Evolutionary conservation across 495 filamentous ascomycete genomes (phyloP).

Genomic region (Neurospora sp.): DNA sequence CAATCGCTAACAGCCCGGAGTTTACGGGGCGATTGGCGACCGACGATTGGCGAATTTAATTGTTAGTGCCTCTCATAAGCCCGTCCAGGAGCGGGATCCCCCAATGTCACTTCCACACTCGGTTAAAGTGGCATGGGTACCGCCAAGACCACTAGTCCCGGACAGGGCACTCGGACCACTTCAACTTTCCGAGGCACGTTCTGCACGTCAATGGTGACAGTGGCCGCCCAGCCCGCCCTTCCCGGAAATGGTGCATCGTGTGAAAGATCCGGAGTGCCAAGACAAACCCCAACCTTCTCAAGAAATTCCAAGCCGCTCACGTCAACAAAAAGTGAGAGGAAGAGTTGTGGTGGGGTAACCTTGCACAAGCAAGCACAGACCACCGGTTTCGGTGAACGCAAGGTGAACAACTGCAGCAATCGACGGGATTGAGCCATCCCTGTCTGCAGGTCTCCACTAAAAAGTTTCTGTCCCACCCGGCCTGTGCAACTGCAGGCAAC

Average conservation of each 20-base stretch:
- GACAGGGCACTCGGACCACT: background rate
- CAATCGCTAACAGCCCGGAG: background rate
- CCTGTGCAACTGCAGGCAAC: background rate
- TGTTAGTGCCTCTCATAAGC: background rate
- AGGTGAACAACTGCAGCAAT: constrained; percentile 6
- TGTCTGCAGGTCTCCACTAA: constrained; percentile 14
- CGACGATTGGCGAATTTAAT: background rate
- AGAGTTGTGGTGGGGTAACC: background rate
- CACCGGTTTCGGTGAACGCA: background rate
- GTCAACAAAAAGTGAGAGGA: background rate
- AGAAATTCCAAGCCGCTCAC: background rate
- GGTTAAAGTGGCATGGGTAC: background rate
- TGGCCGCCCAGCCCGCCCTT: background rate
- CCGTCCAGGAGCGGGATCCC: background rate
- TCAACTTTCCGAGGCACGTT: background rate
- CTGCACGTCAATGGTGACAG: background rate
- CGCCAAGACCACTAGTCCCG: background rate
- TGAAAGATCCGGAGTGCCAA: background rate
- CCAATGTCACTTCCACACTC: background rate
- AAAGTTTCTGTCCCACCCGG: constrained; percentile 21
- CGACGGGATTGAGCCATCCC: no score
- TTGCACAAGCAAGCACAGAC: background rate
- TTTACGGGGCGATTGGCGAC: background rate
- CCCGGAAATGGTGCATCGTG: background rate
- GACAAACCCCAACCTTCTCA: background rate